Conservation (phyloP, 2,329 filamentous ascomycete genomes). For the Penicillium sp. region DNA sequence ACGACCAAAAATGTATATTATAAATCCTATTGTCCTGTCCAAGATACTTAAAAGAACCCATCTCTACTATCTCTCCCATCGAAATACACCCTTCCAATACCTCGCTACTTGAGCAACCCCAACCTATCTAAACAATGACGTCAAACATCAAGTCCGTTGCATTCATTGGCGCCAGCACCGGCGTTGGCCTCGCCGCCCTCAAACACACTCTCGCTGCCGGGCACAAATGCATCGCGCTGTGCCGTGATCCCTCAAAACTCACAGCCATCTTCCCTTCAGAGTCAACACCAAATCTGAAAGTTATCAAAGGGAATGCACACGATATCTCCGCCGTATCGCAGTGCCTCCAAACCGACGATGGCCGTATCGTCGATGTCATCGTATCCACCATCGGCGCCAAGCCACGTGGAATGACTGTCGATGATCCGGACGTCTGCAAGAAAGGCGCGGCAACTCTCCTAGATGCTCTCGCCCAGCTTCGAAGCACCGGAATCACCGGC, state of each 20-base stretch:
- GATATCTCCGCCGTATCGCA: conserved; percentile 44
- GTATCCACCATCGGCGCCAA: conserved; percentile 50
- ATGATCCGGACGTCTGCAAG: conserved; percentile 38
- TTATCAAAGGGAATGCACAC: conserved; percentile 50
- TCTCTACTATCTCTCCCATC: background rate
- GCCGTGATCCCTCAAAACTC: conserved; percentile 53
- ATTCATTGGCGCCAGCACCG: conserved; percentile 56
- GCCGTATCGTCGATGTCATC: conserved; percentile 43
- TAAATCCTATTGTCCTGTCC: background rate
- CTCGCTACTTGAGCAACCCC: background rate
- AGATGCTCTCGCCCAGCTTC: conserved; percentile 17
- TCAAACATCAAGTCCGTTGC: conserved; percentile 36
- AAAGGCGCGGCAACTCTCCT: conserved; percentile 33
- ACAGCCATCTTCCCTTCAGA: conserved; percentile 41
- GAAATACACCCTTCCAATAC: background rate
- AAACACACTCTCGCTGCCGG: conserved; percentile 46
- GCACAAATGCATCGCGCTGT: conserved; percentile 49
- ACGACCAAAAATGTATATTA: background rate
- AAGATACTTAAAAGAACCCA: background rate
- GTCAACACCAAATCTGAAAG: conserved; percentile 43
- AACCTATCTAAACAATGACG: conserved; percentile 4
- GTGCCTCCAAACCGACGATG: conserved; percentile 29
- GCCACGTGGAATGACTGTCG: conserved; percentile 31
- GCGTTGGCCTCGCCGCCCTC: conserved; percentile 47
- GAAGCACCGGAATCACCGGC: conserved; percentile 19